phyloP scores from a whole-genome alignment of 176 grass and related monocot species.

The Musa acuminata region DNA sequence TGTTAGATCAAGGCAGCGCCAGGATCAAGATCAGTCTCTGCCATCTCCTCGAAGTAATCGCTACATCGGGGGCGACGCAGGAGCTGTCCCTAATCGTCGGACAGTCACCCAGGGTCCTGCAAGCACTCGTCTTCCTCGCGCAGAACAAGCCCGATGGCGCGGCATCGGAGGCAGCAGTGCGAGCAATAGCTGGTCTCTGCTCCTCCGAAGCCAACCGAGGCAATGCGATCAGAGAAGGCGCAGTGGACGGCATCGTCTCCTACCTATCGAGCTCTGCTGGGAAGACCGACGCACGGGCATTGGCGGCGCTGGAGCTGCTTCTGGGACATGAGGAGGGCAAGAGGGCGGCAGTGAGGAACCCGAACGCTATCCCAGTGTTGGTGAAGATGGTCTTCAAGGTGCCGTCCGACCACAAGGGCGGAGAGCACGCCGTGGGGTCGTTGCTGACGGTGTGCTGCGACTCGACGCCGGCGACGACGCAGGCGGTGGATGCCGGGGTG shows the following conservation, averaged over 20 bases:
- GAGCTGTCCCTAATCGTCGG: conserved; percentile 33
- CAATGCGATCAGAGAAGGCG: conserved; percentile 53
- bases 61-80: conserved; percentile 39
- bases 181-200: conserved; percentile 52
- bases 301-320: conserved; percentile 47
- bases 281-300: conserved; percentile 23
- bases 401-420: conserved; percentile 52
- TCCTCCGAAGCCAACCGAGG: conserved; percentile 23
- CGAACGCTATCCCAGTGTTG: conserved; percentile 34
- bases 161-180: conserved; percentile 34
- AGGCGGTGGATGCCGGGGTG: conserved; percentile 46
- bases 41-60: conserved; percentile 53
- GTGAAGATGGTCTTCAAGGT: conserved; percentile 69
- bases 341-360: conserved; percentile 22
- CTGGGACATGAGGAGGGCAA: conserved; percentile 35
- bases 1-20: conserved; percentile 34
- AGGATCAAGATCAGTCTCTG: conserved; percentile 40
- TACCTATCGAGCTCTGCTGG: conserved; percentile 30
- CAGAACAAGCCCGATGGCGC: conserved; percentile 19
- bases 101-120: conserved; percentile 39
- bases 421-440: conserved; percentile 68
- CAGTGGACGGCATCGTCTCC: conserved; percentile 35
- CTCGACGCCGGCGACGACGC: conserved; percentile 24
- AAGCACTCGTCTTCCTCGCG: conserved; percentile 38
- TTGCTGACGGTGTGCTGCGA: conserved; percentile 51